Conservation (phyloP, 2,329 filamentous ascomycete genomes). For the Penicillium sp. region DNA sequence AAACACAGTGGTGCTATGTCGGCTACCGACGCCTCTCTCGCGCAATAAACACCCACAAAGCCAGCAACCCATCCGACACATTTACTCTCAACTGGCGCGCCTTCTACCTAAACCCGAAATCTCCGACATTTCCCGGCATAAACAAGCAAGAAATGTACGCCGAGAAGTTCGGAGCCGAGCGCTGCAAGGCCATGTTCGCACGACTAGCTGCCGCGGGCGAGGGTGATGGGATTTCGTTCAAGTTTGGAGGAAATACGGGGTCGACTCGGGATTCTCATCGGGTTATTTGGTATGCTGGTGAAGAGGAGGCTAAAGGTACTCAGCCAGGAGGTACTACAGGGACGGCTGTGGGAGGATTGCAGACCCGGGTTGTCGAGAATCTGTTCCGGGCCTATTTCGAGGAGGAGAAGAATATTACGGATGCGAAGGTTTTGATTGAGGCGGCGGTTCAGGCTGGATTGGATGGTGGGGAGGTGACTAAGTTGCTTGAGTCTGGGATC, state of each 20-base stretch:
- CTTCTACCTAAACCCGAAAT: constrained; percentile 74
- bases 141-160: constrained; percentile 61
- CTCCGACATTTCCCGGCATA: constrained; percentile 52
- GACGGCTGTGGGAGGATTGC: constrained; percentile 44
- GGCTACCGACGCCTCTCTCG: constrained; percentile 73
- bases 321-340: neutral
- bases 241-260: constrained; percentile 69
- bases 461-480: constrained; percentile 52
- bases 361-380: constrained; percentile 62
- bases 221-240: constrained; percentile 71
- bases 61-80: constrained; percentile 65
- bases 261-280: constrained; percentile 80
- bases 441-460: constrained; percentile 59
- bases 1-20: constrained; percentile 69
- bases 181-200: constrained; percentile 57
- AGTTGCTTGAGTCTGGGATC: constrained; percentile 55
- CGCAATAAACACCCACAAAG: constrained; percentile 68
- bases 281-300: constrained; percentile 67
- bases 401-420: constrained; percentile 63
- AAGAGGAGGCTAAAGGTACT: constrained; percentile 38
- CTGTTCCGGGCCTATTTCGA: constrained; percentile 69
- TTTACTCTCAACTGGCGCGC: constrained; percentile 75
- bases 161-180: constrained; percentile 64
- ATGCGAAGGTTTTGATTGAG: constrained; percentile 51
- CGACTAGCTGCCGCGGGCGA: constrained; percentile 61